Conservation (phyloP, 2,329 filamentous ascomycete species). For the Aspergillus oerlinghausenensis region DNA sequence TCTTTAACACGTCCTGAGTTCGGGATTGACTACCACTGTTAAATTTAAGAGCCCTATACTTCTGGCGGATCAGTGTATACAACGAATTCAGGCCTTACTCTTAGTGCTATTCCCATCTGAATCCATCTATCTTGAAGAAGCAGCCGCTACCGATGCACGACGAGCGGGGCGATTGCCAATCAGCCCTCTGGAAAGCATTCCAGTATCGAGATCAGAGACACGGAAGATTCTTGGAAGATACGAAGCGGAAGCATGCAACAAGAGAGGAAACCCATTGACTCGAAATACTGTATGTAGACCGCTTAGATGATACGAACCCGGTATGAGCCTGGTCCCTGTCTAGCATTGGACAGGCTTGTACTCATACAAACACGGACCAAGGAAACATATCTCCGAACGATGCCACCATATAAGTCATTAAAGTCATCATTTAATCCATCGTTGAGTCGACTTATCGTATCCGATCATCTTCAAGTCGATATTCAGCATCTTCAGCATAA, state of each 20-base stretch:
- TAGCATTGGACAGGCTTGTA: too few species aligned
- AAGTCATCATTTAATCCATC: slow-evolving; percentile 45
- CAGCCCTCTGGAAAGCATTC: slow-evolving; percentile 52
- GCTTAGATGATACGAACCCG: neutral
- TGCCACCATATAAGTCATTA: neutral
- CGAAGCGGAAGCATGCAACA: neutral
- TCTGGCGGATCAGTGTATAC: slow-evolving; percentile 46
- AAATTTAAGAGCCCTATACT: slow-evolving; percentile 45
- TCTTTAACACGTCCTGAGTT: slow-evolving; percentile 40
- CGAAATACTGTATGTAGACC: neutral
- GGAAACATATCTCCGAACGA: neutral
- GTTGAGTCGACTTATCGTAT: slow-evolving; percentile 54
- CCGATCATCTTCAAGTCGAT: slow-evolving; percentile 61
- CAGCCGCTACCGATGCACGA: slow-evolving; percentile 44
- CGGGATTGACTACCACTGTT: slow-evolving; percentile 40
- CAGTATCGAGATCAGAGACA: slow-evolving; percentile 50
- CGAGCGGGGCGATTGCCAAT: slow-evolving; percentile 34
- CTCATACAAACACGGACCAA: neutral
- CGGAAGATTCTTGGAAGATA: too few species aligned
- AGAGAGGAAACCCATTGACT: neutral
- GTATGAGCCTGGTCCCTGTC: too few species aligned
- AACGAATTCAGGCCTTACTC: slow-evolving; percentile 37
- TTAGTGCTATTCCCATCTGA: slow-evolving; percentile 50
- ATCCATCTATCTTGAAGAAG: slow-evolving; percentile 45
- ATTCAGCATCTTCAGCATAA: slow-evolving; percentile 64